These are phyloP conservation scores for Gastrolobium villosum DNA, from an alignment of 306 rosid species.

Conservation along the genomic window DNA sequence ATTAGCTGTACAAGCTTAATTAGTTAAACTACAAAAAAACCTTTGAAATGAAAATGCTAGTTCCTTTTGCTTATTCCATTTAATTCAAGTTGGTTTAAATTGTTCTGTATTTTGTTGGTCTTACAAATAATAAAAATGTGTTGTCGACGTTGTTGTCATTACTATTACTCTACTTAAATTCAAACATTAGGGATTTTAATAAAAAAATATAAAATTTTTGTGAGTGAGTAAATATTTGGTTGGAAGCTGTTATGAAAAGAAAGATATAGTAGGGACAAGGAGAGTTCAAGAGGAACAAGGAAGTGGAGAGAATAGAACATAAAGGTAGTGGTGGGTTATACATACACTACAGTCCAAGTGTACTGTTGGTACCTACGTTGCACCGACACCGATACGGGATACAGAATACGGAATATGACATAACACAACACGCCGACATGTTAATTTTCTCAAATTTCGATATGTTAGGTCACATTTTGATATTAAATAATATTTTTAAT, in stretches of 20 bases:
- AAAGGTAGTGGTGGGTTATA: conserved; percentile 37
- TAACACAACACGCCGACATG: no score
- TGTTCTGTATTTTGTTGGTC: background rate
- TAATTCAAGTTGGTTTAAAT: background rate
- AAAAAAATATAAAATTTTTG: no score
- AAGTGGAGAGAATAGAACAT: background rate
- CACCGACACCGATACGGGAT: no score
- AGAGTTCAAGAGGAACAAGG: conserved; percentile 7
- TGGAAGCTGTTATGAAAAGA: background rate
- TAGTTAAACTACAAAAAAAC: no score
- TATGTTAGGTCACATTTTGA: no score
- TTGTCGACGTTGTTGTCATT: background rate
- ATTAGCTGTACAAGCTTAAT: no score
- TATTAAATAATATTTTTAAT: no score
- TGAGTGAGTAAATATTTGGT: background rate
- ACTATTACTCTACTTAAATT: background rate
- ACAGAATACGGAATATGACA: no score
- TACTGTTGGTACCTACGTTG: no score
- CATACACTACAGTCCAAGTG: conserved; percentile 7
- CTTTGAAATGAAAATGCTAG: background rate
- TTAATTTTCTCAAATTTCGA: no score
- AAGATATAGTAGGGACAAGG: background rate
- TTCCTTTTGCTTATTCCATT: background rate
- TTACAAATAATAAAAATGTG: background rate
- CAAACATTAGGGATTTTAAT: no score